Evolutionary conservation across 805 yeast genomes (phyloP).

Genomic region (Wickerhamiella azymoides): DNA sequence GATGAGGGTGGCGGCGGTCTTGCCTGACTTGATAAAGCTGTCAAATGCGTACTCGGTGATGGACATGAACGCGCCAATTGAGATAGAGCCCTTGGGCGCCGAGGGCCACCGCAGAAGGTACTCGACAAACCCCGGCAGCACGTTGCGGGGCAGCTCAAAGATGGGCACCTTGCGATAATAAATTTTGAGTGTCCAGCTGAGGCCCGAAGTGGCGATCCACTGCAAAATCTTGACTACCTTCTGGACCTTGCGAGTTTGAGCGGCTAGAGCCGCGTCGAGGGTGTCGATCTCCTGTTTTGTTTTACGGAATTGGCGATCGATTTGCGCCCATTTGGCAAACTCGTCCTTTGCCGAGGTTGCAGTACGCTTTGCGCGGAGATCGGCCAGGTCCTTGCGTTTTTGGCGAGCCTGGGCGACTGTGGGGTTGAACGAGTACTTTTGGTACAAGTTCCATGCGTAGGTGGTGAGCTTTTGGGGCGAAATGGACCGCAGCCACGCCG

Average conservation of each 20-base stretch:
- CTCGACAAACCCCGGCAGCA: slow-evolving; percentile 42
- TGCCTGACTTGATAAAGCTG: no score
- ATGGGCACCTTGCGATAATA: slow-evolving; percentile 42
- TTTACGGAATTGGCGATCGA: slow-evolving; percentile 57
- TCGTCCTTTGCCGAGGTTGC: slow-evolving; percentile 77
- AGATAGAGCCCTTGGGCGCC: slow-evolving; percentile 47
- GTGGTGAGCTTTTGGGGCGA: neutral
- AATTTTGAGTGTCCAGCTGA: slow-evolving; percentile 33
- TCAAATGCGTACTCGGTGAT: neutral
- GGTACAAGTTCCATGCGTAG: neutral
- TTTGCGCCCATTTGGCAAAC: slow-evolving; percentile 90
- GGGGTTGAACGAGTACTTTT: slow-evolving; percentile 9
- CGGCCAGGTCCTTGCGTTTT: slow-evolving; percentile 33
- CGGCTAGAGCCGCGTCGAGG: slow-evolving; percentile 27
- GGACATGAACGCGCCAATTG: slow-evolving; percentile 41
- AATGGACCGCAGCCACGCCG: neutral
- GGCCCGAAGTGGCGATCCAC: slow-evolving; percentile 30
- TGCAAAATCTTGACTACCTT: slow-evolving; percentile 26
- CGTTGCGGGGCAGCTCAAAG: slow-evolving; percentile 43
- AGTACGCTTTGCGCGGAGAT: slow-evolving; percentile 39
- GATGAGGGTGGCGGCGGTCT: no score
- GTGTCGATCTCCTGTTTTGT: slow-evolving; percentile 38
- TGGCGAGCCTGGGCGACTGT: slow-evolving; percentile 22
- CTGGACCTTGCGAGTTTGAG: slow-evolving; percentile 27
- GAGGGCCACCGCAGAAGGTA: slow-evolving; percentile 52